Percentiles rank a stretch among this genome's conserved stretches.
Conservation (phyloP, 306 rosid genomes). For the Rosa chinensis region DNA sequence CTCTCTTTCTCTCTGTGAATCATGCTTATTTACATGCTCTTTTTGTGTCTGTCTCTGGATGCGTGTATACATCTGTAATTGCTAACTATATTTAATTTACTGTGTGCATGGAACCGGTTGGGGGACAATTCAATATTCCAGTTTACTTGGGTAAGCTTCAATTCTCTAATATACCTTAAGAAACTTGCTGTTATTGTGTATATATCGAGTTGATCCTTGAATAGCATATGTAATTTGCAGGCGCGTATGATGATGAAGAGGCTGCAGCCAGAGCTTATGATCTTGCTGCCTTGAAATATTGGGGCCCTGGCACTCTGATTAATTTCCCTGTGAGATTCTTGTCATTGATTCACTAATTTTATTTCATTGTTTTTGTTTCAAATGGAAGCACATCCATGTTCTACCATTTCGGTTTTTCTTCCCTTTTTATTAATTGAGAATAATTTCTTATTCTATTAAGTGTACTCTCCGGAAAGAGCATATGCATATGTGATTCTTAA, state of each 20-base stretch:
- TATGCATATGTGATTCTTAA: background rate
- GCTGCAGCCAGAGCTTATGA: constrained; percentile 99
- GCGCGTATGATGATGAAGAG: constrained; percentile 98
- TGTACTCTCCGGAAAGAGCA: background rate
- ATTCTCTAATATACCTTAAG: background rate
- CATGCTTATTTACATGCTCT: background rate
- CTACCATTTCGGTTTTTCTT: background rate
- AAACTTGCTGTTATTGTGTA: constrained; percentile 3
- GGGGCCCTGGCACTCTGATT: constrained; percentile 99
- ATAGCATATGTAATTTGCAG: constrained; percentile 38
- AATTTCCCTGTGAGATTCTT: constrained; percentile 82
- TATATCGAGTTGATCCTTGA: constrained; percentile 9
- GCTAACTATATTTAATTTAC: constrained; percentile 37
- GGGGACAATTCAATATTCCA: constrained; percentile 41
- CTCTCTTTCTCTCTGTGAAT: constrained; percentile 2
- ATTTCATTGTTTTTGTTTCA: background rate
- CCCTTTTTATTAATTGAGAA: background rate
- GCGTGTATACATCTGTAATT: background rate
- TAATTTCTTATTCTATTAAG: background rate
- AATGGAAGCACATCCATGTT: background rate
- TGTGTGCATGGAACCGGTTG: constrained; percentile 47
- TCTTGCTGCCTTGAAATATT: constrained; percentile 96
- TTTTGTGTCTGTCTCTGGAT: background rate
- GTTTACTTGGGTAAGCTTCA: constrained; percentile 83
- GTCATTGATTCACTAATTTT: background rate